Evolutionary conservation across 1,139 yeast genomes (phyloP).

Genomic region (Suhomyces bribrorum): DNA sequence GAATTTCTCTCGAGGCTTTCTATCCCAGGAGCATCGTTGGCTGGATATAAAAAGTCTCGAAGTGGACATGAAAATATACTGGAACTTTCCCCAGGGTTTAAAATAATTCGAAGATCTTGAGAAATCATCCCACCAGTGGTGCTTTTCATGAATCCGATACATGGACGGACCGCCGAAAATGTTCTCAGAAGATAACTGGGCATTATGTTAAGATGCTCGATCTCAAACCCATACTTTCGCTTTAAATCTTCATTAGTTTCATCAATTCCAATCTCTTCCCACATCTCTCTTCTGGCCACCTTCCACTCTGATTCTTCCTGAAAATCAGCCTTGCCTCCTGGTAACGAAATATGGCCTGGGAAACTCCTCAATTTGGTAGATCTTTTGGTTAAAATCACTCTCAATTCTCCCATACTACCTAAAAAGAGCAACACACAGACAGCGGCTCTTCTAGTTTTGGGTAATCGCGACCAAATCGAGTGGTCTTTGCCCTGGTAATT

Average conservation of each 20-base stretch:
- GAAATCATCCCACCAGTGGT: constrained; percentile 12
- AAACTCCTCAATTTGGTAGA: constrained; percentile 68
- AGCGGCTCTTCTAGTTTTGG: constrained; percentile 67
- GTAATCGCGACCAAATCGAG: constrained; percentile 61
- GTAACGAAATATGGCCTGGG: constrained; percentile 86
- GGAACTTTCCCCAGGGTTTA: constrained; percentile 75
- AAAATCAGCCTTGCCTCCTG: constrained; percentile 84
- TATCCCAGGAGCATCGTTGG: constrained; percentile 22
- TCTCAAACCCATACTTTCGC: constrained; percentile 49
- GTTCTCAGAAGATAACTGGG: constrained; percentile 82
- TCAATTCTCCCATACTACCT: constrained; percentile 69
- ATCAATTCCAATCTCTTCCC: constrained; percentile 81
- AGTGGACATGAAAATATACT: constrained; percentile 70
- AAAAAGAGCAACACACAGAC: constrained; percentile 72
- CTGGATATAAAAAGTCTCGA: constrained; percentile 56
- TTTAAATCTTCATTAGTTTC: constrained; percentile 47
- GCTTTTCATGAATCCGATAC: constrained; percentile 60
- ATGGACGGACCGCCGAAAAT: constrained; percentile 78
- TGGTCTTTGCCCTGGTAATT: constrained; percentile 30
- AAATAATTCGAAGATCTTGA: constrained; percentile 26
- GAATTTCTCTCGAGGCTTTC: constrained; percentile 50
- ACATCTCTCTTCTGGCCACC: constrained; percentile 78
- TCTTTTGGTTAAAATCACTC: constrained; percentile 77
- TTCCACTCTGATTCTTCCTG: constrained; percentile 66
- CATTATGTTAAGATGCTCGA: constrained; percentile 59